A percentile compares a stretch with the other conserved stretches of the same genome.
Evolutionary conservation across 169 alveolate species (phyloP).

Genomic region (Plasmodium falciparum): DNA sequence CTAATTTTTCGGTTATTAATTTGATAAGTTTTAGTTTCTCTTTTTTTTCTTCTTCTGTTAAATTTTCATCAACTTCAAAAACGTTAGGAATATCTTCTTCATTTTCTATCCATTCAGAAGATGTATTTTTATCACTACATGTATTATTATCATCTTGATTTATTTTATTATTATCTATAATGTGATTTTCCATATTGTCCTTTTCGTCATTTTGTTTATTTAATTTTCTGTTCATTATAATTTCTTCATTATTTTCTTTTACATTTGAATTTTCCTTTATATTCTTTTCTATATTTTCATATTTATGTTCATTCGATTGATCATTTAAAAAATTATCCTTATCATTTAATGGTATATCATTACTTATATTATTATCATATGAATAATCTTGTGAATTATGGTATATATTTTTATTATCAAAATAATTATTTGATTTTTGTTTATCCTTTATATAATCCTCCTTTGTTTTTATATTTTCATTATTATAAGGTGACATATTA

Average conservation of each 20-base stretch:
- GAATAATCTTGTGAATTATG: no score
- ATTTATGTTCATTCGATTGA: neutral
- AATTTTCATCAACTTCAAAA: slow-evolving; percentile 75
- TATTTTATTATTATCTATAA: neutral
- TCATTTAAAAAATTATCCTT: neutral
- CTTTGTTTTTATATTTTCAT: no score
- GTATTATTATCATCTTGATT: neutral
- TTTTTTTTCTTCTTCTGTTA: slow-evolving; percentile 70
- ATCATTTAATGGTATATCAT: neutral
- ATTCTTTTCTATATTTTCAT: neutral
- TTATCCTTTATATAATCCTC: no score
- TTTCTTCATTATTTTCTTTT: neutral
- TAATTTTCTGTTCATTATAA: neutral
- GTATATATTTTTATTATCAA: no score
- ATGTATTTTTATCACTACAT: neutral
- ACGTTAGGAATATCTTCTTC: slow-evolving; percentile 73
- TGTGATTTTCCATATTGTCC: neutral
- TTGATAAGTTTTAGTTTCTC: slow-evolving; percentile 62
- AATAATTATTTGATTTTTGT: no score
- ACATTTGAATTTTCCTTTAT: neutral
- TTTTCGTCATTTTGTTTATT: neutral
- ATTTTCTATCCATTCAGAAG: slow-evolving; percentile 44
- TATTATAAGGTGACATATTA: no score
- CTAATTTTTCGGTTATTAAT: slow-evolving; percentile 73
- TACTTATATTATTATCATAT: neutral